phyloP scores from a whole-genome alignment of 2,329 filamentous ascomycete genomes.

The Trichoderma semiorbis region DNA sequence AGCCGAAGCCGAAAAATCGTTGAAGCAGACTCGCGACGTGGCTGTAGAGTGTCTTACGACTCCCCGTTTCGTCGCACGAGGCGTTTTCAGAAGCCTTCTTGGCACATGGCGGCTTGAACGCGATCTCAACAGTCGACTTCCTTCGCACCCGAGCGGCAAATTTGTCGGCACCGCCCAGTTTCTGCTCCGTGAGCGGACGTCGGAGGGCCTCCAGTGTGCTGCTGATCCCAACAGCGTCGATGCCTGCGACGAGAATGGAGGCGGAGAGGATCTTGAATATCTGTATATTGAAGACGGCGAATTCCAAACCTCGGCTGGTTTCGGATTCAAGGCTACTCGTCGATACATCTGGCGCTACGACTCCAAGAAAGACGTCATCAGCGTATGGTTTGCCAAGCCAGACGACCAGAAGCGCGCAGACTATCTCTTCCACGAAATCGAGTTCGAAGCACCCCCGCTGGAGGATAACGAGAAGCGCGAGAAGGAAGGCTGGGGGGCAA shows the following conservation, averaged over 20 bases:
- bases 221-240: neutral
- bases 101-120: constrained; percentile 65
- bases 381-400: constrained; percentile 69
- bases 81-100: constrained; percentile 67
- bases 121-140: constrained; percentile 50
- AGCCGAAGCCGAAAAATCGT: constrained; percentile 41
- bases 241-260: constrained; percentile 21
- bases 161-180: constrained; percentile 66
- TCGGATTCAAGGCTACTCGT: constrained; percentile 57
- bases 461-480: constrained; percentile 20
- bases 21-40: constrained; percentile 44
- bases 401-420: constrained; percentile 62
- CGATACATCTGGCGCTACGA: constrained; percentile 73
- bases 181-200: constrained; percentile 57
- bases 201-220: constrained; percentile 44
- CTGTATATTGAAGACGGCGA: constrained; percentile 66
- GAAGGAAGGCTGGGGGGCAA: constrained; percentile 56
- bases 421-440: constrained; percentile 72
- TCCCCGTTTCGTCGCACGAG: constrained; percentile 56
- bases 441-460: constrained; percentile 47
- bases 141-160: constrained; percentile 59
- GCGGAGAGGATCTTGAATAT: constrained; percentile 53
- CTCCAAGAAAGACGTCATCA: constrained; percentile 56
- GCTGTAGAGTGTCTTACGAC: constrained; percentile 41
- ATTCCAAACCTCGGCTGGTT: constrained; percentile 55